phyloP scores from a whole-genome alignment of 331 rosid species.

The Pyrus hybrid region DNA sequence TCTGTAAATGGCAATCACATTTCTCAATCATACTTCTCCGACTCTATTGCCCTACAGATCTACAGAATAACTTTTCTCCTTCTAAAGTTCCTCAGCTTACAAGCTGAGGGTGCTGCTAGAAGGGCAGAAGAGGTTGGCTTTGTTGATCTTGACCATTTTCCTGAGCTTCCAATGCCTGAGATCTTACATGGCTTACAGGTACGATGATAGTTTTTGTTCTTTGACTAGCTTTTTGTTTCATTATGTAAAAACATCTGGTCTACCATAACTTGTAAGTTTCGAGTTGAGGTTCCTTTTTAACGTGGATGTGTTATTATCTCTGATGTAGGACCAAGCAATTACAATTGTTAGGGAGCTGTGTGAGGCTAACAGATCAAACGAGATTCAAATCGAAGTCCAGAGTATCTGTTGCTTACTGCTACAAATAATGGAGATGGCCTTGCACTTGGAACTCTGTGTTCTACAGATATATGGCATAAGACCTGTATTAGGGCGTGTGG shows the following conservation, averaged over 20 bases:
- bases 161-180: slow-evolving; percentile 96
- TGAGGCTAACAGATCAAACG: slow-evolving; percentile 38
- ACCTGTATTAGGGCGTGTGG: slow-evolving; percentile 85
- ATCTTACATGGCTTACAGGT: slow-evolving; percentile 94
- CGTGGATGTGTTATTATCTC: background rate
- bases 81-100: slow-evolving; percentile 74
- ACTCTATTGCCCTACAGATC: slow-evolving; percentile 59
- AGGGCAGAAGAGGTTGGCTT: slow-evolving; percentile 90
- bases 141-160: slow-evolving; percentile 91
- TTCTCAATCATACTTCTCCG: slow-evolving; percentile 63
- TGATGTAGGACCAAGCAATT: slow-evolving; percentile 76
- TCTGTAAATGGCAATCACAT: slow-evolving; percentile 25
- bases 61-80: slow-evolving; percentile 70
- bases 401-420: slow-evolving; percentile 48
- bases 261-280: background rate
- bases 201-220: background rate
- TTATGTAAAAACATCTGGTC: background rate
- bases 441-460: slow-evolving; percentile 82
- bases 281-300: background rate
- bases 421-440: slow-evolving; percentile 86
- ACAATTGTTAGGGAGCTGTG: slow-evolving; percentile 58
- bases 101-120: slow-evolving; percentile 88
- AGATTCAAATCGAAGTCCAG: slow-evolving; percentile 36
- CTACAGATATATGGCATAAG: slow-evolving; percentile 87
- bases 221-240: background rate